Base-by-base conservation (phyloP, 2,329 filamentous ascomycete genomes). In the Clonostachys chloroleuca region DNA sequence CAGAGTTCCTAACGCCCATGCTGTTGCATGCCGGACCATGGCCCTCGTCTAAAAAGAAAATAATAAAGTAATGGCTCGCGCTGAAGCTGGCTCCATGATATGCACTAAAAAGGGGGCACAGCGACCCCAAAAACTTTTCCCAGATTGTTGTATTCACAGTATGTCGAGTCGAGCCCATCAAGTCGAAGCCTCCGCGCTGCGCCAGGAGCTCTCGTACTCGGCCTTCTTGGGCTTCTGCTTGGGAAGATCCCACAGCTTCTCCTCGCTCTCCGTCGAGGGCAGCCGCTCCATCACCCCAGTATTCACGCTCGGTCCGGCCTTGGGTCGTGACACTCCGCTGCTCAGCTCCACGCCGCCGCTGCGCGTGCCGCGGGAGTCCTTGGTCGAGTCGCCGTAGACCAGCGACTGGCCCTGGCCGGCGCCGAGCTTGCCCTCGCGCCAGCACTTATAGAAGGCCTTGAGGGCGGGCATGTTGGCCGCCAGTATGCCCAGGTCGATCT, bases 401-500 rank as follows among this genome's bases (percentile, higher is more conserved):
- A 45, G 16, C 10, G 16, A 45, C 16, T 18, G 12, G 35, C 44
- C 44, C 44, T 45, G 34, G 34, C 34, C 44, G 6, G 44, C 34
- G 8, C 18, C 44, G 35, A 45, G 35, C 35, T 40, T 45, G 35
- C 17, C 35, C 12, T 40, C 35, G 1, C 18, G 44, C 44, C 44
- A 45, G 34, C 34, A 40, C 34, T 14, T 24, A 17, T 40, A 45
- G 36, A 37, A 45, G 35, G 35, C 18, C 35, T 45, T 45, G 44
- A 45, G 16, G 35, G 44, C 44, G 16, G 44, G 44, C 35, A 40
- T 45, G 44, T 45, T 45, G 34, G 44, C 44, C 7, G 44, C 35
- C 12, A 45, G 34, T 35, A 45, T 40, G 18, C n/a, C 44, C 44
- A 45, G 39, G 36, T 45, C 35, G 34, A 45, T 40, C 44, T 45